Percentiles rank a stretch among this genome's conserved stretches.
Evolutionary conservation across 345 rosid genomes (phyloP).

Genomic region (Angophora floribunda): DNA sequence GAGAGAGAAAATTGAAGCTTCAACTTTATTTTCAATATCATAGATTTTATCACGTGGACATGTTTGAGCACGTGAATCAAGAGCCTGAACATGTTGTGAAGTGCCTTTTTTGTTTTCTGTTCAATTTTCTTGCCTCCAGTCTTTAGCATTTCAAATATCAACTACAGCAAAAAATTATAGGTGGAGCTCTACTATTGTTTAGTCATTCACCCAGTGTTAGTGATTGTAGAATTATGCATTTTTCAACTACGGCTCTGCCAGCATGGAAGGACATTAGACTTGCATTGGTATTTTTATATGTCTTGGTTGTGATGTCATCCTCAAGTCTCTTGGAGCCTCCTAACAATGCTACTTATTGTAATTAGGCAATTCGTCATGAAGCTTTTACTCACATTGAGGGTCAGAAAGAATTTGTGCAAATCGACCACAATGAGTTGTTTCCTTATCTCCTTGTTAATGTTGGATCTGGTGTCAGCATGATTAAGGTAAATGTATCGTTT

Average conservation of each 20-base stretch:
- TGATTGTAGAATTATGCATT: background rate
- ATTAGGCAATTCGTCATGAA: conserved; percentile 98
- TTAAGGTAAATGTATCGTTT: conserved; percentile 50
- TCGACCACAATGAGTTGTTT: conserved; percentile 79
- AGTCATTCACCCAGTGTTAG: background rate
- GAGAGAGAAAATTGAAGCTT: background rate
- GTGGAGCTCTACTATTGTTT: background rate
- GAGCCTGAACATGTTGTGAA: background rate
- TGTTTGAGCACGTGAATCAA: background rate
- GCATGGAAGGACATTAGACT: background rate
- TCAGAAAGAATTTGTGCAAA: conserved; percentile 90
- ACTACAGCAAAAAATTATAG: background rate
- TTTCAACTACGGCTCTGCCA: background rate
- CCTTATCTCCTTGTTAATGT: conserved; percentile 97
- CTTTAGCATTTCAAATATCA: background rate
- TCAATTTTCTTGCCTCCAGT: background rate
- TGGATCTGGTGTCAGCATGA: conserved; percentile 99
- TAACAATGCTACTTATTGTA: background rate
- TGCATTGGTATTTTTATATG: background rate
- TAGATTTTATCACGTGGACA: background rate
- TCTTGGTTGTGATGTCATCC: background rate
- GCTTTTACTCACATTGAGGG: conserved; percentile 98
- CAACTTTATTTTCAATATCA: background rate
- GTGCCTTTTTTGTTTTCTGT: background rate
- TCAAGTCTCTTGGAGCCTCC: background rate